A percentile compares a stretch with the other conserved stretches of the same genome.
These are phyloP conservation scores for Inonotus obliquus DNA, from an alignment of 1,284 basidiomycete genomes.

Conservation along the genomic window DNA sequence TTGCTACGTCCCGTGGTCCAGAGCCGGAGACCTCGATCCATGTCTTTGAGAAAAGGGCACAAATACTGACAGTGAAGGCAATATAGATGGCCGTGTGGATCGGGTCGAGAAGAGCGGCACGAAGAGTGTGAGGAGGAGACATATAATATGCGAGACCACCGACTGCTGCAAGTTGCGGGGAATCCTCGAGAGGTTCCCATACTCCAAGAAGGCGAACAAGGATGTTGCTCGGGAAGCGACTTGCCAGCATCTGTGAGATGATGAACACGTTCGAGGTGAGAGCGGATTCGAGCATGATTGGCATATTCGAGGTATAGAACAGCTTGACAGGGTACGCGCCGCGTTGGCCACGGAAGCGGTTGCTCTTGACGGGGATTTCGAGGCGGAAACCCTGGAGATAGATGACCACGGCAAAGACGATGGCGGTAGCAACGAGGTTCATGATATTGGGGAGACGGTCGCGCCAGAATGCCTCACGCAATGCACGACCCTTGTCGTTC, in stretches of 20 bases:
- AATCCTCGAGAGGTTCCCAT: slow-evolving; percentile 97
- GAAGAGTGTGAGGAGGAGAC: slow-evolving; percentile 91
- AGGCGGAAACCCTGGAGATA: slow-evolving; percentile 99
- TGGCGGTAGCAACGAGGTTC: slow-evolving; percentile 91
- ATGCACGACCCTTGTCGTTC: slow-evolving; percentile 96
- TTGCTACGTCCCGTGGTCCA: slow-evolving; percentile 93
- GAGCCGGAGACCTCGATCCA: slow-evolving; percentile 97
- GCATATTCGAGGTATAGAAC: slow-evolving; percentile 99
- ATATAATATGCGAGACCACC: slow-evolving; percentile 98
- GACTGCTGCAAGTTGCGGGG: slow-evolving; percentile 85
- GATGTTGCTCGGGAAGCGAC: slow-evolving; percentile 89
- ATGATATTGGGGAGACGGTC: slow-evolving; percentile 96
- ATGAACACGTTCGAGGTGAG: slow-evolving; percentile 95
- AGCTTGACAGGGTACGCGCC: slow-evolving; percentile 97
- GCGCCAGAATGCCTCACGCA: slow-evolving; percentile 98
- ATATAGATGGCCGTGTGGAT: slow-evolving; percentile 93
- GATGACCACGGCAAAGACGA: slow-evolving; percentile 93
- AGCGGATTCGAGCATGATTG: slow-evolving; percentile 97
- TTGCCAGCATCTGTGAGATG: slow-evolving; percentile 92
- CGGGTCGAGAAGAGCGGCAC: slow-evolving; percentile 84
- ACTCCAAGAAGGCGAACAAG: slow-evolving; percentile 88
- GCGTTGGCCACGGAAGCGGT: slow-evolving; percentile 92
- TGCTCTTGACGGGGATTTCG: slow-evolving; percentile 98
- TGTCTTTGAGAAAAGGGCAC: slow-evolving; percentile 97
- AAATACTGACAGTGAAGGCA: slow-evolving; percentile 89